Evolutionary conservation across 1,284 basidiomycete species (phyloP).

Genomic region (Puccinia brachypodii): DNA sequence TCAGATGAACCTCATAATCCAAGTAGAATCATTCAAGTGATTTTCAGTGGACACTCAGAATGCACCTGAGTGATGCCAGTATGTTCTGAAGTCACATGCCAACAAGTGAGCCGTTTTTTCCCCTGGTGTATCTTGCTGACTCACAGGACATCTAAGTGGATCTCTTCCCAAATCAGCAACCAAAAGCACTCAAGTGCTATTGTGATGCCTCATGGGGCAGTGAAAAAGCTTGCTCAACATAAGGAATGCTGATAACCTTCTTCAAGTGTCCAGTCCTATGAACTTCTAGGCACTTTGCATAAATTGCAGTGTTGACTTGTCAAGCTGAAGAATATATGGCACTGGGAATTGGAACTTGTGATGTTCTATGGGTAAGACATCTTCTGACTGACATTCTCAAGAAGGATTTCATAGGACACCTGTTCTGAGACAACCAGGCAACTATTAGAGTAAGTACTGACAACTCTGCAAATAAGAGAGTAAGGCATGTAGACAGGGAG

Average conservation of each 20-base stretch:
- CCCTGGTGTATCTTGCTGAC: neutral
- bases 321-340: slow-evolving; percentile 14
- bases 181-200: neutral
- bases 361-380: neutral
- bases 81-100: too few relatives aligned
- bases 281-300: neutral
- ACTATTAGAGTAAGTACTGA: neutral
- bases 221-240: neutral
- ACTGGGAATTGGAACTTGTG: neutral
- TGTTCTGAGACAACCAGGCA: neutral
- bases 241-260: neutral
- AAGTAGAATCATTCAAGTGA: too few relatives aligned
- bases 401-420: neutral
- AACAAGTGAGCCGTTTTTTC: too few relatives aligned
- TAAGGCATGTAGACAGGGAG: neutral
- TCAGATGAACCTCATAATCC: too few relatives aligned
- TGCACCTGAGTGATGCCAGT: too few relatives aligned
- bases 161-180: neutral
- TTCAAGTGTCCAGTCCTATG: neutral
- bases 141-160: neutral
- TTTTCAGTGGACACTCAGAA: too few relatives aligned
- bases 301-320: neutral
- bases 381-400: neutral
- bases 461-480: neutral
- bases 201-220: neutral